Evolutionary conservation across 192 early-diverging fungal genomes (phyloP).

Genomic region (Coemansia sp.): DNA sequence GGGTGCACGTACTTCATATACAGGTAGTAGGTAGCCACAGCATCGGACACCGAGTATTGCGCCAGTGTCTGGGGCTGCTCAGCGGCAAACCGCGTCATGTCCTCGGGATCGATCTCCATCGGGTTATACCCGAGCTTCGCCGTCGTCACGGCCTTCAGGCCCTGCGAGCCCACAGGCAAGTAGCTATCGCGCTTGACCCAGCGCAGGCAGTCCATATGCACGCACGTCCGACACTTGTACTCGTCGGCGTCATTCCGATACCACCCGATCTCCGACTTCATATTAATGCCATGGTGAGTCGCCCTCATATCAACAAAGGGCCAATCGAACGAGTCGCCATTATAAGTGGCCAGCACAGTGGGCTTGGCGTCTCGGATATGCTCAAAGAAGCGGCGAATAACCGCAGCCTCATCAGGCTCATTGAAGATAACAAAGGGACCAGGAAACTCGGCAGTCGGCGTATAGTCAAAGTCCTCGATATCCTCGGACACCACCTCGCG

Average conservation of each 20-base stretch:
- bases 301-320: slow-evolving; percentile 91
- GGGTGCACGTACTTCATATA: slow-evolving; percentile 99
- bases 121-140: slow-evolving; percentile 97
- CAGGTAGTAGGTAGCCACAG: slow-evolving; percentile 97
- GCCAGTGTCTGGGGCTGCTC: slow-evolving; percentile 92
- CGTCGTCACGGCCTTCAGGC: slow-evolving; percentile 94
- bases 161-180: slow-evolving; percentile 93
- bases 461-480: slow-evolving; percentile 98
- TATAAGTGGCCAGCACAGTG: slow-evolving; percentile 92
- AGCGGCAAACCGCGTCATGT: slow-evolving; percentile 92
- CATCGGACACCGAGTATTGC: slow-evolving; percentile 99
- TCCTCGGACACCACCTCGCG: slow-evolving; percentile 92
- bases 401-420: slow-evolving; percentile 77
- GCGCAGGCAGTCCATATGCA: slow-evolving; percentile 94
- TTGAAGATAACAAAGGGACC: slow-evolving; percentile 98
- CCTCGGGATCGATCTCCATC: slow-evolving; percentile 97
- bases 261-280: slow-evolving; percentile 89
- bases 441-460: slow-evolving; percentile 91
- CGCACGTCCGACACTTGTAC: slow-evolving; percentile 82
- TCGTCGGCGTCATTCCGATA: slow-evolving; percentile 75
- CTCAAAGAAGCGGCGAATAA: slow-evolving; percentile 85
- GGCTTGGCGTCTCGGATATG: slow-evolving; percentile 84
- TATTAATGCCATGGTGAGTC: slow-evolving; percentile 74
- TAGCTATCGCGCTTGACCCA: slow-evolving; percentile 99
- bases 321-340: slow-evolving; percentile 99